phyloP scores from a whole-genome alignment of 2,329 filamentous ascomycete species.

The Colletotrichum somersetense region DNA sequence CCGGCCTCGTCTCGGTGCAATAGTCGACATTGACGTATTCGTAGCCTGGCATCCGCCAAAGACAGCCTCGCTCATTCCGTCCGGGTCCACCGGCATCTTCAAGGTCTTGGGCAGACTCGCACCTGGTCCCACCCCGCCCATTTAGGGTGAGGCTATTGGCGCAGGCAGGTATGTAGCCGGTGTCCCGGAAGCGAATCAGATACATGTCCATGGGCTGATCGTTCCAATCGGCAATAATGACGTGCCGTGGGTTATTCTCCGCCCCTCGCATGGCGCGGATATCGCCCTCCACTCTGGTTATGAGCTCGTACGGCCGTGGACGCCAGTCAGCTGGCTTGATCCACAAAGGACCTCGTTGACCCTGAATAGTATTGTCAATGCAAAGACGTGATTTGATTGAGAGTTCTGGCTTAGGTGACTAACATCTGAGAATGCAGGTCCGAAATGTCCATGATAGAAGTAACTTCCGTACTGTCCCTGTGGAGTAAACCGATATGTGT shows the following conservation, averaged over 20 bases:
- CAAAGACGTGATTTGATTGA: accelerated
- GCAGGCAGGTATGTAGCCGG: conserved; percentile 29
- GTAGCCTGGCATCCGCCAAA: conserved; percentile 5
- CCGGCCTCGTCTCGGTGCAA: conserved; percentile 16
- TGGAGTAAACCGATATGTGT: conserved; percentile 29
- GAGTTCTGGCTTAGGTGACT: background rate
- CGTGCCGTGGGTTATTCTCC: conserved; percentile 11
- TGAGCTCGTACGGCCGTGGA: conserved; percentile 19
- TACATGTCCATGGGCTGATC: conserved; percentile 33
- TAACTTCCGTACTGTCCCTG: conserved; percentile 34
- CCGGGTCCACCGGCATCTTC: conserved; percentile 19
- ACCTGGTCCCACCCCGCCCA: conserved; percentile 15
- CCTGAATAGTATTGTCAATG: background rate
- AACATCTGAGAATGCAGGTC: conserved; percentile 30
- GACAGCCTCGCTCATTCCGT: conserved; percentile 25
- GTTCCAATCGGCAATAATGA: conserved; percentile 32
- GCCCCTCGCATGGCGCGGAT: conserved; percentile 22
- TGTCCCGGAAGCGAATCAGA: conserved; percentile 28
- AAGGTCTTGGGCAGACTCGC: conserved; percentile 19
- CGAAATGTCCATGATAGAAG: conserved; percentile 30
- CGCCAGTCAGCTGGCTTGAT: conserved; percentile 29
- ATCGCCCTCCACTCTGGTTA: conserved; percentile 7
- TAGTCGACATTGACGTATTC: conserved; percentile 25
- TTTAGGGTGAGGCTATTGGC: conserved; percentile 32
- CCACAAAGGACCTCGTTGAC: conserved; percentile 24